Conservation (phyloP, 495 filamentous ascomycete genomes). For the Durotheca rogersii region DNA sequence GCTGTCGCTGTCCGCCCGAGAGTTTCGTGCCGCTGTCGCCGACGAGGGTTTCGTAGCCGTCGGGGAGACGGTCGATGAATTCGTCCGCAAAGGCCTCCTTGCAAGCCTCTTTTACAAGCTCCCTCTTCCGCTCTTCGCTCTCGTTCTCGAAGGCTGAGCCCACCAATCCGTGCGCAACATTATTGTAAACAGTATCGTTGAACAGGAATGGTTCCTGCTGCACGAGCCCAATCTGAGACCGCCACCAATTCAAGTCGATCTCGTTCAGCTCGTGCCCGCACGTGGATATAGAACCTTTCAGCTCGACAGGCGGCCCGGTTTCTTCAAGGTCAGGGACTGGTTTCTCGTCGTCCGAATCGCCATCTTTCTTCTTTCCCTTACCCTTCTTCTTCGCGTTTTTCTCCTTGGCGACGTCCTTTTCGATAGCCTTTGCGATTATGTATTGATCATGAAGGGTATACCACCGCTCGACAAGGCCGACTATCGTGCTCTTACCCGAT, state of each 20-base stretch:
- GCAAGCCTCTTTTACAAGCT: slow-evolving; percentile 59
- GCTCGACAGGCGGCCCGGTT: slow-evolving; percentile 42
- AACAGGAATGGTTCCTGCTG: slow-evolving; percentile 76
- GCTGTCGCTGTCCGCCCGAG: slow-evolving; percentile 61
- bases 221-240: slow-evolving; percentile 66
- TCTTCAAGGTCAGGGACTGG: slow-evolving; percentile 33
- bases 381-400: slow-evolving; percentile 41
- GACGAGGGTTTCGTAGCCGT: slow-evolving; percentile 54
- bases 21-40: slow-evolving; percentile 56
- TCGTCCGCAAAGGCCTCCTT: slow-evolving; percentile 58
- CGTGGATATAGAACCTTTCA: slow-evolving; percentile 54
- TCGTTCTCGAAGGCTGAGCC: slow-evolving; percentile 58
- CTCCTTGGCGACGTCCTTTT: slow-evolving; percentile 46
- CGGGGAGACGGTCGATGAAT: slow-evolving; percentile 62
- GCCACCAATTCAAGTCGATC: slow-evolving; percentile 64
- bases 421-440: slow-evolving; percentile 49
- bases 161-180: slow-evolving; percentile 61
- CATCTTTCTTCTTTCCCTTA: slow-evolving; percentile 28
- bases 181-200: slow-evolving; percentile 67
- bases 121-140: slow-evolving; percentile 51
- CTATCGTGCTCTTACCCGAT: slow-evolving; percentile 87
- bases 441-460: slow-evolving; percentile 68
- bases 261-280: slow-evolving; percentile 56
- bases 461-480: slow-evolving; percentile 88
- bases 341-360: slow-evolving; percentile 37